Conservation (phyloP, 73 alveolate species). For the Symbiodinium pilosum region DNA sequence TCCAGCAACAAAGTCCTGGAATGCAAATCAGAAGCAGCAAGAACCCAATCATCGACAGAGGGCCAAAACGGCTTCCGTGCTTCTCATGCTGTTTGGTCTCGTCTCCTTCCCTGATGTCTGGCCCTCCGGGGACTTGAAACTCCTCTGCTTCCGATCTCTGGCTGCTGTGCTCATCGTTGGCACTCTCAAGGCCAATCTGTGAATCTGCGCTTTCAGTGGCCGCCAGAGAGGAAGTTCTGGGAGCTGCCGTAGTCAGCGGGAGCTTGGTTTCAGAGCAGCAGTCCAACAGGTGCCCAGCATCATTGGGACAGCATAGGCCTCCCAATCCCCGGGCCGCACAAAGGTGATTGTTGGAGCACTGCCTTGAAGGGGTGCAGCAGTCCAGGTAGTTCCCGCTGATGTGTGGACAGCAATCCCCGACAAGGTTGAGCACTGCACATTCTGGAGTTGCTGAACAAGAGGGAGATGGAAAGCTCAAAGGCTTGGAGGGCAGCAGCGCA, state of each 20-base stretch:
- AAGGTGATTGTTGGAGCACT: background rate
- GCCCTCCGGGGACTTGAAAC: background rate
- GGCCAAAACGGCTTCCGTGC: background rate
- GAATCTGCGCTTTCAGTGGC: background rate
- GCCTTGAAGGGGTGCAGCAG: constrained; percentile 15
- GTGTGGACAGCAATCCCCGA: constrained; percentile 34
- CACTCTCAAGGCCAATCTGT: background rate
- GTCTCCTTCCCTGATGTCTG: background rate
- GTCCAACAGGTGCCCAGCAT: constrained; percentile 21
- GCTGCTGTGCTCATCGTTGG: background rate
- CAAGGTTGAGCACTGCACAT: constrained; percentile 31
- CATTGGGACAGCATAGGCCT: constrained; percentile 28
- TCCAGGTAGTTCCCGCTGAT: background rate
- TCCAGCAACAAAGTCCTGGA: constrained; percentile 88
- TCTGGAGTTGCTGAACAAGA: constrained; percentile 25
- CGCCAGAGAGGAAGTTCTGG: background rate
- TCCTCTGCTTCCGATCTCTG: background rate
- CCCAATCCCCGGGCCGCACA: background rate
- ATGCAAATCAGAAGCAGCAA: constrained; percentile 68
- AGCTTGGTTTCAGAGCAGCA: constrained; percentile 17
- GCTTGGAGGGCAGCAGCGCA: background rate
- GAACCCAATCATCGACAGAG: constrained; percentile 34
- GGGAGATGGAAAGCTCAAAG: background rate
- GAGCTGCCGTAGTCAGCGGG: background rate
- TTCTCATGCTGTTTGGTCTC: background rate